Base-by-base conservation (phyloP, 1,139 yeast genomes). In the Debaryomyces robertsiae region DNA sequence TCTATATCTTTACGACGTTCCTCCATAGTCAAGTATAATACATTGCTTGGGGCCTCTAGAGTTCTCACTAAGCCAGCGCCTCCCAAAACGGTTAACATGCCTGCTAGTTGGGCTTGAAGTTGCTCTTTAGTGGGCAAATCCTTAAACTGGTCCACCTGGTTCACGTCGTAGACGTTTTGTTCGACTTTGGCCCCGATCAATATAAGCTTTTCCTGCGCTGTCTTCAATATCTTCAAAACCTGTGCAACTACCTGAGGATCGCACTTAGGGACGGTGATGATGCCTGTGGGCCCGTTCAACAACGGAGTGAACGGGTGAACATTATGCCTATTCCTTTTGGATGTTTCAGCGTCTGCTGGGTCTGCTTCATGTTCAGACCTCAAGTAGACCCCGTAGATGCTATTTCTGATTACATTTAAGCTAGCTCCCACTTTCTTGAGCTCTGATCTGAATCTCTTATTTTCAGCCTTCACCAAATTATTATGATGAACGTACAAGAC, bases 11-110 rank as follows among this genome's bases (percentile, higher is more conserved):
- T 66, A 46, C 71, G 62, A 53, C 82, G 82, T 48, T 82, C 73
- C 46, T 82, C 81, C 64, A 90, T 65, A 6, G 95, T 86, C 61
- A 90, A 71, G 55, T 87, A 87, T 52, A 91, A 75, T 46, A 71
- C 66, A 50, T 80, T 80, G 23, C 86, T 68, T 14, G 88, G 72
- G 22, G 86, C 65, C 63, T 86, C 84, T 61, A 91, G 75, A 19
- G 96, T 87, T 63, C 79, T 79, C 5, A 87, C 95, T 60, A 91
- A 75, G 3, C 95, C 95, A 32, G 90, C 94, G 56, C 97, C 98
- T 46, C 96, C 88, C 48, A 87, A 75, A 43, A 85, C 68, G 11
- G 91, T 83, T 60, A 91, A 79, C 45, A 89, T 73, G n/a, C 96
- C 96, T 17, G 87, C 84, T 53, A 93, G 76, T 70, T 90, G 89